phyloP scores from a whole-genome alignment of 2,329 filamentous ascomycete species.

The Xylaria sp. region DNA sequence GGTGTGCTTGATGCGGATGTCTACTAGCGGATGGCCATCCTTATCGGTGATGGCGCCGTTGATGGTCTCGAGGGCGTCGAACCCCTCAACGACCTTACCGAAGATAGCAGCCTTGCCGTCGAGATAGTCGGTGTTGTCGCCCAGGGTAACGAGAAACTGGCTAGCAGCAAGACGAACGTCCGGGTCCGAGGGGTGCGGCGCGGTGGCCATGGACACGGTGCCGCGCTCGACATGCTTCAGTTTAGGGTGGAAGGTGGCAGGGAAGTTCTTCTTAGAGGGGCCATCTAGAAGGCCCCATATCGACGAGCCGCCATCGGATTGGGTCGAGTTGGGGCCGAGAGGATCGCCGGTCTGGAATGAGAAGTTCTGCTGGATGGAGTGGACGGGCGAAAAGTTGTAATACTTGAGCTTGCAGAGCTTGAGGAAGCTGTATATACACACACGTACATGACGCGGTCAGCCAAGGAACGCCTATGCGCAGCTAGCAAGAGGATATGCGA shows the following conservation, averaged over 20 bases:
- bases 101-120: slow-evolving; percentile 96
- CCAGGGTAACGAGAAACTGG: slow-evolving; percentile 92
- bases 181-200: slow-evolving; percentile 73
- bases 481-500: no score
- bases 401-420: slow-evolving; percentile 99
- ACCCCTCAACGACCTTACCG: slow-evolving; percentile 93
- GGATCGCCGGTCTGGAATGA: slow-evolving; percentile 97
- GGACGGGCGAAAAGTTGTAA: slow-evolving; percentile 95
- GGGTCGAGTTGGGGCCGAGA: slow-evolving; percentile 79
- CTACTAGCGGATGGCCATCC: slow-evolving; percentile 84
- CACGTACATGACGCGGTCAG: slow-evolving; percentile 61
- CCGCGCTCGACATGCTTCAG: slow-evolving; percentile 88
- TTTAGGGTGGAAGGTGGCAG: slow-evolving; percentile 83
- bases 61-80: slow-evolving; percentile 91
- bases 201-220: slow-evolving; percentile 98
- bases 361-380: slow-evolving; percentile 92
- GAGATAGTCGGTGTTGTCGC: slow-evolving; percentile 85
- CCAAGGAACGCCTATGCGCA: slow-evolving; percentile 26
- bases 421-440: slow-evolving; percentile 79
- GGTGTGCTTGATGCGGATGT: slow-evolving; percentile 93
- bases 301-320: slow-evolving; percentile 90
- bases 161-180: slow-evolving; percentile 84
- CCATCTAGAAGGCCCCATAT: slow-evolving; percentile 86
- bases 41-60: slow-evolving; percentile 88
- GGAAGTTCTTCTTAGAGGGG: slow-evolving; percentile 75